A percentile compares a stretch with the other conserved stretches of the same genome.
These are phyloP conservation scores for Cladosporium sp. DNA, from an alignment of 2,329 filamentous ascomycete genomes.

Conservation along the genomic window DNA sequence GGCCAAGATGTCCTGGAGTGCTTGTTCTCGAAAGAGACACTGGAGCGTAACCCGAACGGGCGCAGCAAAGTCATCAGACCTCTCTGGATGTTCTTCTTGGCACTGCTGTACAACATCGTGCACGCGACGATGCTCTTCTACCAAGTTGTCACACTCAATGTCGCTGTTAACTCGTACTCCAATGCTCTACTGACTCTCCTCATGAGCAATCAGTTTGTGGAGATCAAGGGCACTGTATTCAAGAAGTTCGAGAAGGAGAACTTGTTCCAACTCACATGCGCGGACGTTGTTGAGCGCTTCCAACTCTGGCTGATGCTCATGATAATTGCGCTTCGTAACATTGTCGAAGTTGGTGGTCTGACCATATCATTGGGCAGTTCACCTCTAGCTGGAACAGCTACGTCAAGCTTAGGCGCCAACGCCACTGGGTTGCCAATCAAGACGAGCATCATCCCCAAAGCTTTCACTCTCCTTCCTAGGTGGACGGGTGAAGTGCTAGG, in stretches of 20 bases:
- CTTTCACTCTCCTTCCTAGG: constrained; percentile 84
- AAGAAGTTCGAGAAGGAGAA: constrained; percentile 99
- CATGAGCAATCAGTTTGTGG: constrained; percentile 96
- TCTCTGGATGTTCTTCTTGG: constrained; percentile 85
- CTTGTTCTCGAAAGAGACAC: constrained; percentile 86
- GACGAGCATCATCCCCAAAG: constrained; percentile 76
- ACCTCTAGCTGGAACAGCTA: constrained; percentile 24
- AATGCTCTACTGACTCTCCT: constrained; percentile 90
- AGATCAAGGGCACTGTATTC: constrained; percentile 98
- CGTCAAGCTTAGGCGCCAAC: constrained; percentile 38
- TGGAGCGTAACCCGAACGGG: constrained; percentile 83
- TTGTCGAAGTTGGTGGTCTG: constrained; percentile 89
- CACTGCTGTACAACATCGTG: constrained; percentile 81
- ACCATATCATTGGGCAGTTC: constrained; percentile 49
- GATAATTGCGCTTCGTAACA: constrained; percentile 93
- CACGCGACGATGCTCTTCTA: constrained; percentile 91
- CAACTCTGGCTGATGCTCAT: constrained; percentile 96
- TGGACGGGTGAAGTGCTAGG: constrained; percentile 88
- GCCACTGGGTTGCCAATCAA: constrained; percentile 48
- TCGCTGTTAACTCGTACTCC: constrained; percentile 97
- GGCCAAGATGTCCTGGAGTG: constrained; percentile 97
- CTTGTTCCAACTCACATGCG: constrained; percentile 91
- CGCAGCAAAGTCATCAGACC: constrained; percentile 88
- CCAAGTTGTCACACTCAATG: constrained; percentile 95
- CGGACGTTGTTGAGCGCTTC: constrained; percentile 94